Evolutionary conservation across 371 early-diverging fungal genomes (phyloP).

Genomic region (Zopfochytrium polystomum): DNA sequence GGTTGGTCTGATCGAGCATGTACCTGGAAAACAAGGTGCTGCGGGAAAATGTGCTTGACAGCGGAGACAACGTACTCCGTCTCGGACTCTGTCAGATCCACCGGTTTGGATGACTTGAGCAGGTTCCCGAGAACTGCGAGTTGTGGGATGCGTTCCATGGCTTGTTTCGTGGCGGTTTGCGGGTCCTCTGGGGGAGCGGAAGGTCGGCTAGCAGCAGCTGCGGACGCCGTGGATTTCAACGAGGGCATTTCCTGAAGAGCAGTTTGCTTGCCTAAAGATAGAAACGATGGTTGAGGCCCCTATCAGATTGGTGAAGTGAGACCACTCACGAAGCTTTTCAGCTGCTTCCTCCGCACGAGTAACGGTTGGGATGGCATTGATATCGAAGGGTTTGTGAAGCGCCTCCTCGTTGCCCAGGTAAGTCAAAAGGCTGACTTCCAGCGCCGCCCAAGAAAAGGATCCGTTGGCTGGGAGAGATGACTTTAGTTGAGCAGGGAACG

Average conservation of each 20-base stretch:
- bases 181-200: conserved; percentile 31
- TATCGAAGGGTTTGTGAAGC: conserved; percentile 69
- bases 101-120: conserved; percentile 76
- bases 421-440: conserved; percentile 80
- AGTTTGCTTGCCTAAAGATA: conserved; percentile 18
- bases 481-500: conserved; percentile 6
- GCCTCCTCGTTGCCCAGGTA: conserved; percentile 70
- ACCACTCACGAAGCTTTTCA: conserved; percentile 43
- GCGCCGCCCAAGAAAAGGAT: conserved; percentile 77
- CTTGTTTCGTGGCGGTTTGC: conserved; percentile 61
- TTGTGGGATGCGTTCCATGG: conserved; percentile 75
- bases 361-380: conserved; percentile 73
- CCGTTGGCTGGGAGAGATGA: conserved; percentile 52
- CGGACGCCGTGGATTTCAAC: conserved; percentile 12
- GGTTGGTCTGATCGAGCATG: background rate
- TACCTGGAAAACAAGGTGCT: conserved; percentile 91
- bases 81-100: conserved; percentile 88
- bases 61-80: conserved; percentile 91
- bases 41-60: conserved; percentile 87
- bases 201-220: conserved; percentile 32
- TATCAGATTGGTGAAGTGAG: background rate
- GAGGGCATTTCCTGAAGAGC: conserved; percentile 20
- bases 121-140: conserved; percentile 78
- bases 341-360: conserved; percentile 73
- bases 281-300: background rate